Base-by-base conservation (phyloP, 2,329 filamentous ascomycete species). In the Xylariaceae sp. region DNA sequence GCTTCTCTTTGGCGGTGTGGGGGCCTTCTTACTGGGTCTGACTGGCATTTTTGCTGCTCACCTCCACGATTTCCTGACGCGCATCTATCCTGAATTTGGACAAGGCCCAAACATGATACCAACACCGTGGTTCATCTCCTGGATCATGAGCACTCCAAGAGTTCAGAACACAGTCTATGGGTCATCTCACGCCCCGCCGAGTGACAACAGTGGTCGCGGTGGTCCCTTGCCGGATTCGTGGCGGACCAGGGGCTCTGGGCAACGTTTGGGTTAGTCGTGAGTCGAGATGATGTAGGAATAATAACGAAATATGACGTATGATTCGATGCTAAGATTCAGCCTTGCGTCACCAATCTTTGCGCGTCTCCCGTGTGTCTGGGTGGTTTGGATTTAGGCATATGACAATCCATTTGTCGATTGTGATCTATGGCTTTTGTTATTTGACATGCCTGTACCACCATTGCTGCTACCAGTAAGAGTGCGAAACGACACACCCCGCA, bases 31-130 rank as follows among this genome's bases (percentile, higher is more conserved):
- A 48, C 62, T 84, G 4, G 84, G 95, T 63, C 68, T 82, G 5
- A 88, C 82, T 32, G 94, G 94, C n/a, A 76, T 99, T 11, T 57
- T 95, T 39, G 89, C 91, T 11, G 91, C 91, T 5, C 94, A 99
- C 67, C 63, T 94, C 17, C 95, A 90, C 69, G 89, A 97, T 66
- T 99, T 97, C 64, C 69, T 96, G 44, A 90, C 88, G 2, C 81
- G 89, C 43, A 78, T 96, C 39, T 97, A 90, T 76, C 94, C 94
- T 5, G 83, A 88, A 48, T 94, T 94, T 64, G 92, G 90, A 31
- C 88, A 89, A 48, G 94, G 94, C 0, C 76, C 75, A 45, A 95
- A 91, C 63, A 77, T 86, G 43, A 75, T 96, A 33, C 75, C 77
- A 12, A 94, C 90, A 0, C 94, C 94, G 2, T 66, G 68, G 6